A percentile compares a stretch with the other conserved stretches of the same genome.
Evolutionary conservation across 768 basidiomycete species (phyloP).

Genomic region (Russula sp.): DNA sequence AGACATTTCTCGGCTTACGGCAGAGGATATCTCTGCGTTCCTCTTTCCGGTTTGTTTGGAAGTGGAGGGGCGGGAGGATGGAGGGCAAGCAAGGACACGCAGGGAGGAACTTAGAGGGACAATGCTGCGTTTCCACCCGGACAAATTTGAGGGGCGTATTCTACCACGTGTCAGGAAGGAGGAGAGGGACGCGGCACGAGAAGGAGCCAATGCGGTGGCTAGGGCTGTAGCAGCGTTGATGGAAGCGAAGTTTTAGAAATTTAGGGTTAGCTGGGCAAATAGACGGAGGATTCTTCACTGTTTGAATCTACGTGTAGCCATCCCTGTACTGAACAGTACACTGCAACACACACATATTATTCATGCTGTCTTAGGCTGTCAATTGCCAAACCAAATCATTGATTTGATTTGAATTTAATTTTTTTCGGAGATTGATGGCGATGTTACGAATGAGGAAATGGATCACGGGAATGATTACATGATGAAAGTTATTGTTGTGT

Average conservation of each 20-base stretch:
- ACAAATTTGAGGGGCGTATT: constrained; percentile 66
- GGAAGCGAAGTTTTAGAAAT: not conserved
- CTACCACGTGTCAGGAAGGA: constrained; percentile 43
- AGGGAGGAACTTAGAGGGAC: constrained; percentile 54
- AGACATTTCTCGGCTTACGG: constrained; percentile 33
- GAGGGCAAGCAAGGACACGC: constrained; percentile 31
- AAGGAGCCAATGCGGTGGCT: constrained; percentile 59
- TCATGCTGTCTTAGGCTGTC: too few relatives aligned
- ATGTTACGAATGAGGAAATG: too few relatives aligned
- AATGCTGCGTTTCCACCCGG: constrained; percentile 63
- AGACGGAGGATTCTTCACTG: too few relatives aligned
- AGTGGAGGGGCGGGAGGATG: constrained; percentile 34
- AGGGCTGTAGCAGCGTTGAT: constrained; percentile 55
- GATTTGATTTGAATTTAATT: too few relatives aligned
- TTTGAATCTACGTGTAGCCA: too few relatives aligned
- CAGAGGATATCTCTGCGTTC: constrained; percentile 42
- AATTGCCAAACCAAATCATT: too few relatives aligned
- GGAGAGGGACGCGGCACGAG: constrained; percentile 47
- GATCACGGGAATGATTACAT: not conserved
- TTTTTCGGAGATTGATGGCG: not conserved
- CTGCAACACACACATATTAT: too few relatives aligned
- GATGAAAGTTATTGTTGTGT: not conserved
- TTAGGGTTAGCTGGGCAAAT: too few relatives aligned
- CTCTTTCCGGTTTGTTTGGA: constrained; percentile 39
- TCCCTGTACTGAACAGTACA: too few relatives aligned